Evolutionary conservation across 2,329 filamentous ascomycete species (phyloP), one percentile per base, ranked within the genome.

Genomic region (Calonectria henricotiae): DNA sequence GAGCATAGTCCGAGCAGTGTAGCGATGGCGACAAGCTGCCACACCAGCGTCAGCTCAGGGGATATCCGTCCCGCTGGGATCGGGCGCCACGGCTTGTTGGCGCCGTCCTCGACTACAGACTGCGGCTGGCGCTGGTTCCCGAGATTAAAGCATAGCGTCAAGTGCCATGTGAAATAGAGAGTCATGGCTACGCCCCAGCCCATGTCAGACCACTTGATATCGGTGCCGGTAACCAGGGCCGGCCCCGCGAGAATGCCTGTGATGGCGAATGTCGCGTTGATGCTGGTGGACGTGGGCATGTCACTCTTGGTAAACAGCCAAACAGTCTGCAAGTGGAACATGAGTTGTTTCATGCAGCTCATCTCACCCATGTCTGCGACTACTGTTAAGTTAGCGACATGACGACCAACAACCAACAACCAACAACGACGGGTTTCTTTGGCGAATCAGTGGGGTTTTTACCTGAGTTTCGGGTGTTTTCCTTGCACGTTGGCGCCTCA

Each of bases 1-100:
- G 66, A 70, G 62, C 72, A 58, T 13, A 58, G 51, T 32, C 2
- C 8, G 3, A 58, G 32, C 51, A 58, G 20, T 11, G 51, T 25
- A 12, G 32, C 51, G 5, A 58, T 58, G n/a, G 51, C 20, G 7
- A n/a, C n/a, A 5, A 58, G 32, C 35, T 58, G 51, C 51, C 51
- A 58, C 51, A 23, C 20, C 5, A 58, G 51, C 32, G 51, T 37
- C 32, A 58, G 51, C 23, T 58, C 51, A 23, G 51, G 51, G 23
- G 51, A 15, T 32, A 58, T 58, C 15, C 51, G 51, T 5, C 51
- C 51, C 20, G 51, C 51, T 15, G 51, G 51, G 32, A 58, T 58
- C 30, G 51, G 51, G 12, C 51, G 51, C 51, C 51, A 58, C 20
- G 51, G 51, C 13, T 58, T 58, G 20, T 58, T 58, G 4, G 32